These are phyloP conservation scores for Aspergillus awamori DNA, from an alignment of 2,329 filamentous ascomycete species.

Conservation along the genomic window DNA sequence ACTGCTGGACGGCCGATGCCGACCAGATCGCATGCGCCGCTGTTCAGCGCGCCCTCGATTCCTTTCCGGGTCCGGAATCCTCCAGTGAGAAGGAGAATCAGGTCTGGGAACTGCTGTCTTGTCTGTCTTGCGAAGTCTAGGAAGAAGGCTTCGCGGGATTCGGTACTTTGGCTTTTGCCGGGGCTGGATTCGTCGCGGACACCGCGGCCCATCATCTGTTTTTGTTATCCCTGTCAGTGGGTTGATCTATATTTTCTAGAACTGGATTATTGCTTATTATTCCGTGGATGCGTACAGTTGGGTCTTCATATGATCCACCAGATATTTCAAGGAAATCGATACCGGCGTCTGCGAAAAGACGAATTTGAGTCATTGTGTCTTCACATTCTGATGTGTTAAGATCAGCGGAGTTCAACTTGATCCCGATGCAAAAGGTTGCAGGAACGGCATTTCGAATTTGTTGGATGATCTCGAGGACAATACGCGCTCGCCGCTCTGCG, in stretches of 20 bases:
- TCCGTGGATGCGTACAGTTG: not conserved
- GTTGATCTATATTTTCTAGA: too few species aligned
- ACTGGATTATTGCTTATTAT: too few species aligned
- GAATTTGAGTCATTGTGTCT: not conserved
- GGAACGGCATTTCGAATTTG: not conserved
- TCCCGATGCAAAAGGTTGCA: not conserved
- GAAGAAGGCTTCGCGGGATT: not conserved
- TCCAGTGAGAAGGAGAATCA: not conserved
- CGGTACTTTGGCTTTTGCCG: not conserved
- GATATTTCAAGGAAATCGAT: not conserved
- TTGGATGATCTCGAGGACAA: conserved; percentile 1
- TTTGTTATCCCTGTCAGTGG: too few species aligned
- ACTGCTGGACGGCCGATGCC: not conserved
- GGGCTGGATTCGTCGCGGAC: too few species aligned
- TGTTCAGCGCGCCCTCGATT: not conserved
- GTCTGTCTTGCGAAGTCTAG: not conserved
- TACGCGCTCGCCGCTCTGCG: not conserved
- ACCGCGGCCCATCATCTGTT: too few species aligned
- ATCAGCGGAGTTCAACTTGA: not conserved
- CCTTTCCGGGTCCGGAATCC: not conserved
- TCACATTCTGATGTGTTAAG: not conserved
- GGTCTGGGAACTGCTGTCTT: not conserved
- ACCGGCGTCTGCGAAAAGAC: not conserved
- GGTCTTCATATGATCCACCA: not conserved
- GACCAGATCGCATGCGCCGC: not conserved